Conservation (phyloP, 192 early-diverging fungal genomes). For the Borealophlyctis nickersoniae region DNA sequence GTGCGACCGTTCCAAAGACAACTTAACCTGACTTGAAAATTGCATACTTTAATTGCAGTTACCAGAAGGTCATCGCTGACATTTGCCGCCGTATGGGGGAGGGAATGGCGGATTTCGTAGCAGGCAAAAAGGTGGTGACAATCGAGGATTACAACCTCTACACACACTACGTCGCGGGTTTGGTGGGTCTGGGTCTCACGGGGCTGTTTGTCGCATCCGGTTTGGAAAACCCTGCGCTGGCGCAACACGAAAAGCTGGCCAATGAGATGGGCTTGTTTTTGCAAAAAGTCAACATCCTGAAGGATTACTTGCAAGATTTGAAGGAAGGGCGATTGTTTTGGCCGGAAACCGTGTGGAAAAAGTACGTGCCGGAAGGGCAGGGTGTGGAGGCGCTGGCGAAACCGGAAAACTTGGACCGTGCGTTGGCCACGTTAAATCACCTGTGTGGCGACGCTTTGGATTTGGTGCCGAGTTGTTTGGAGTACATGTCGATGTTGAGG, state of each 20-base stretch:
- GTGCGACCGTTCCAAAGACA: slow-evolving; percentile 12
- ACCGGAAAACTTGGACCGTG: slow-evolving; percentile 63
- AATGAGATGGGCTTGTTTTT: slow-evolving; percentile 98
- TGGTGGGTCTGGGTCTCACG: slow-evolving; percentile 91
- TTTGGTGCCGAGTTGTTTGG: slow-evolving; percentile 82
- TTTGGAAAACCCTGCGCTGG: slow-evolving; percentile 58
- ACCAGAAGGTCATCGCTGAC: slow-evolving; percentile 84
- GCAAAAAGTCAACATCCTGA: slow-evolving; percentile 97
- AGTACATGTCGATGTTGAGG: slow-evolving; percentile 74
- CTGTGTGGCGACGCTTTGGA: slow-evolving; percentile 83
- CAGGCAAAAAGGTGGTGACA: slow-evolving; percentile 53
- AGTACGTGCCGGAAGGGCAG: slow-evolving; percentile 60
- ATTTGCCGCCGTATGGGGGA: slow-evolving; percentile 89
- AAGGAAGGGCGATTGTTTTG: slow-evolving; percentile 89
- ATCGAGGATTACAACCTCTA: slow-evolving; percentile 92
- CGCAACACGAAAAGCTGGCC: slow-evolving; percentile 39
- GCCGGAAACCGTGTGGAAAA: slow-evolving; percentile 91
- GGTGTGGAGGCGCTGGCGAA: slow-evolving; percentile 68
- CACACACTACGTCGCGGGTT: slow-evolving; percentile 95
- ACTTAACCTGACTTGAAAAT: slow-evolving; percentile 5
- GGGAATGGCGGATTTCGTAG: slow-evolving; percentile 82
- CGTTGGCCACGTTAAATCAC: slow-evolving; percentile 79
- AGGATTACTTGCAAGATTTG: slow-evolving; percentile 91
- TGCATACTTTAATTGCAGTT: slow-evolving; percentile 44
- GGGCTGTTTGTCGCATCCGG: slow-evolving; percentile 84